Percentiles rank a stretch among this genome's conserved stretches.
Evolutionary conservation across 345 rosid genomes (phyloP).

Genomic region (Dovyalis caffra): DNA sequence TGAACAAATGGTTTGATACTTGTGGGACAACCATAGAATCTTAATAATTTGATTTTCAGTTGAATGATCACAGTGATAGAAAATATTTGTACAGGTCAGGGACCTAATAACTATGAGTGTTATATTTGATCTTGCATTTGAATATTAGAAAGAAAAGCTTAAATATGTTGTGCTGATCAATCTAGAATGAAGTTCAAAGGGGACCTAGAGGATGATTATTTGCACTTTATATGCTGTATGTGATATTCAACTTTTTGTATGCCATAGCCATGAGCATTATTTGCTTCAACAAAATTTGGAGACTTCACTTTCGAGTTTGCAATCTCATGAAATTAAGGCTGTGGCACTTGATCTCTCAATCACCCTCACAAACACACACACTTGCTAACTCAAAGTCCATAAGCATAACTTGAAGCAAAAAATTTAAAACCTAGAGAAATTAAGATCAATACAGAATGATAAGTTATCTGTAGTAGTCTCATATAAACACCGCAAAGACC

Average conservation of each 20-base stretch:
- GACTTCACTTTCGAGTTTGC: background rate
- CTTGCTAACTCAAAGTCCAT: background rate
- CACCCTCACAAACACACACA: background rate
- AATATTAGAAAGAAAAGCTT: background rate
- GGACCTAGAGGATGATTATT: background rate
- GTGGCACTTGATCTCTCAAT: background rate
- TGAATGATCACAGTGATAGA: slow-evolving; percentile 3
- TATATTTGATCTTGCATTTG: background rate
- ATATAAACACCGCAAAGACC: background rate
- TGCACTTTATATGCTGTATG: background rate
- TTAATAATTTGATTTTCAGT: slow-evolving; percentile 12
- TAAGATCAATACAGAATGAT: background rate
- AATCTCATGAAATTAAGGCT: background rate
- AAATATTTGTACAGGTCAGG: background rate
- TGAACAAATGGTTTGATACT: slow-evolving; percentile 7
- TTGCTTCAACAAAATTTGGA: background rate
- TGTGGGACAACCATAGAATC: background rate
- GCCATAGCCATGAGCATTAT: background rate
- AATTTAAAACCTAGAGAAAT: slow-evolving; percentile 9
- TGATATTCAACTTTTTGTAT: background rate
- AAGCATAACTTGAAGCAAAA: background rate
- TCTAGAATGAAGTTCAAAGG: background rate
- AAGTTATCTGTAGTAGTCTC: background rate
- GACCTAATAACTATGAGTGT: background rate
- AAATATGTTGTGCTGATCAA: background rate